Percentiles rank a stretch among this genome's conserved stretches.
Evolutionary conservation across 176 grass and related monocot genomes (phyloP).

Genomic region (Ensete ventricosum): DNA sequence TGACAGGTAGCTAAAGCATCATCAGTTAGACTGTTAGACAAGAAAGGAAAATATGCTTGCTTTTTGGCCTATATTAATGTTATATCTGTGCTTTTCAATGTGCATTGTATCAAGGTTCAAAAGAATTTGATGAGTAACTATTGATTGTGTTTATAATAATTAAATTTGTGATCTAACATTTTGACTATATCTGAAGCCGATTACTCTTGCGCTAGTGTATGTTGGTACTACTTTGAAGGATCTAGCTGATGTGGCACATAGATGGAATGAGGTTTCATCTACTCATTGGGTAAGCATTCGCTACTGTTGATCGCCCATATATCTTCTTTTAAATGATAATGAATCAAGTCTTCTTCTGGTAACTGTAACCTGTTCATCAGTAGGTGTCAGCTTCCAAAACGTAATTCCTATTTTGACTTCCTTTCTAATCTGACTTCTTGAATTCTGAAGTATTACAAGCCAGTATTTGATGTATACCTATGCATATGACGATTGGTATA

Average conservation of each 20-base stretch:
- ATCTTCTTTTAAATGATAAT: not conserved
- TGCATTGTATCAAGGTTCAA: no score
- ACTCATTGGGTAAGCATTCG: not conserved
- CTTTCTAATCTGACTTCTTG: no score
- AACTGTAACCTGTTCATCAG: no score
- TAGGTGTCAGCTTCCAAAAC: no score
- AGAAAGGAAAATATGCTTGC: not conserved
- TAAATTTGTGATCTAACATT: not conserved
- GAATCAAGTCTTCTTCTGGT: no score
- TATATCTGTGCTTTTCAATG: not conserved
- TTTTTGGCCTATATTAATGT: not conserved
- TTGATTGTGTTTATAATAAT: not conserved
- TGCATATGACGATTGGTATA: no score
- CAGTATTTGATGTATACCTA: no score
- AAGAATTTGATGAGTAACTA: not conserved
- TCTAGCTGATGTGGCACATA: not conserved
- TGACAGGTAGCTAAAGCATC: not conserved
- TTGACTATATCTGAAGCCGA: not conserved
- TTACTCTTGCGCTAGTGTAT: conserved; percentile 3
- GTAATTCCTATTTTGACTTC: no score
- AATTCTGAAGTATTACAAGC: no score
- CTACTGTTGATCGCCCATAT: not conserved
- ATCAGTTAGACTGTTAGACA: not conserved
- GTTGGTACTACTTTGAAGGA: conserved; percentile 1
- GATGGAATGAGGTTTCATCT: conserved; percentile 2